Evolutionary conservation across 192 early-diverging fungal genomes (phyloP).

Genomic region (Chytriomyces confervae): DNA sequence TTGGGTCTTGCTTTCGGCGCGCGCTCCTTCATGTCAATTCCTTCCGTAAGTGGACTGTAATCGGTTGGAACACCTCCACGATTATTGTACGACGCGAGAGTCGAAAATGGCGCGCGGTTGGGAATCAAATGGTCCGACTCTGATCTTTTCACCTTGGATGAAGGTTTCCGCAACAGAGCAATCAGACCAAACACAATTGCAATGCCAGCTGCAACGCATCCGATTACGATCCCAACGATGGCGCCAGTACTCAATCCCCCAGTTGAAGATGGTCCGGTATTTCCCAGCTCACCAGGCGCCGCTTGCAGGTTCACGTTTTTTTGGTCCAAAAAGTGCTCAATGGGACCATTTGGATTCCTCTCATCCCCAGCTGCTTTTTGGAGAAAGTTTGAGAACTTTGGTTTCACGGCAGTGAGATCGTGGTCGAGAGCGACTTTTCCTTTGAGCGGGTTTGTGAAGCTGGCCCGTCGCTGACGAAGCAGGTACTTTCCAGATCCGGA

Average conservation of each 20-base stretch:
- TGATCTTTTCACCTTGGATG: background rate
- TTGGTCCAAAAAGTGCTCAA: no score
- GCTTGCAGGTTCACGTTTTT: no score
- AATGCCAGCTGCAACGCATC: background rate
- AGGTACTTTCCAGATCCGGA: no score
- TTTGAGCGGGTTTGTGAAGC: no score
- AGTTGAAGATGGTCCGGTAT: no score
- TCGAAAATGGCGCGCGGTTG: background rate
- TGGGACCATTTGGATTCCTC: no score
- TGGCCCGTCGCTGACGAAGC: no score
- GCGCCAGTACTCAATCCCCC: background rate
- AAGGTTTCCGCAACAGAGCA: background rate
- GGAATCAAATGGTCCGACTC: background rate
- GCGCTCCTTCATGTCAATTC: background rate
- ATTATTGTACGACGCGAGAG: background rate
- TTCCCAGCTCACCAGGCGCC: no score
- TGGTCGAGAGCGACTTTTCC: no score
- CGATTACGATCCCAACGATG: background rate
- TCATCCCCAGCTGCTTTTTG: no score
- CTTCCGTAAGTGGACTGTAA: background rate
- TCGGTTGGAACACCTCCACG: background rate
- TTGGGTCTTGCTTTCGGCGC: background rate
- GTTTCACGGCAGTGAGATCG: no score
- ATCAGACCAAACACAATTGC: background rate
- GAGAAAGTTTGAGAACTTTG: no score